Evolutionary conservation across 2,329 filamentous ascomycete species (phyloP).

Genomic region (Penicillium capsulatum): DNA sequence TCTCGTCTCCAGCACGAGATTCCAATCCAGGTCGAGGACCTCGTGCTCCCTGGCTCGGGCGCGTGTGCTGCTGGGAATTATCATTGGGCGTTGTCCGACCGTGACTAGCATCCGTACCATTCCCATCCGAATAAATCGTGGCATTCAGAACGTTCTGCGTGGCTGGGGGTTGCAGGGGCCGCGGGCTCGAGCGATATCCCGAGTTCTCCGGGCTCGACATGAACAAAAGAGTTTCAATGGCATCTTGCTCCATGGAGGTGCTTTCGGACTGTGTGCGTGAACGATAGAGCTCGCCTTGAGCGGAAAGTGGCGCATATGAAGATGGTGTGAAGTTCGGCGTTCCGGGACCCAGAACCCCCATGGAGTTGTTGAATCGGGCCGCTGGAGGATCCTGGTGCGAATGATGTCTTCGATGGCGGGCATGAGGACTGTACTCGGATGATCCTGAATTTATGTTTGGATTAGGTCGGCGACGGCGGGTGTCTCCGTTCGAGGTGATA

Average conservation of each 20-base stretch:
- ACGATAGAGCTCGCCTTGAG: constrained; percentile 22
- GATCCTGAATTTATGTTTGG: constrained; percentile 29
- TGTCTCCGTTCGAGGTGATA: constrained; percentile 33
- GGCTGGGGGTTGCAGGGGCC: constrained; percentile 19
- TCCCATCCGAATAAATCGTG: constrained; percentile 17
- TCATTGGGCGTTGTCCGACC: too few species aligned
- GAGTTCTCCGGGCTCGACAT: constrained; percentile 50
- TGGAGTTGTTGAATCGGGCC: constrained; percentile 18
- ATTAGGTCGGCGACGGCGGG: constrained; percentile 36
- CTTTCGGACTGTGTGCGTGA: constrained; percentile 41
- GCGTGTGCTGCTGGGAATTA: constrained; percentile 5
- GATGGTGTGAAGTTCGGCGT: constrained; percentile 32
- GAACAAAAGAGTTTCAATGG: constrained; percentile 49
- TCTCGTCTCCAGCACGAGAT: constrained; percentile 37
- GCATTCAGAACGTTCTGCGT: constrained; percentile 27
- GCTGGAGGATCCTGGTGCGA: constrained; percentile 30
- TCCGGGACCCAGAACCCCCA: constrained; percentile 24
- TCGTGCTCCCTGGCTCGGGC: constrained; percentile 6
- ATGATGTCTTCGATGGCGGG: constrained; percentile 30
- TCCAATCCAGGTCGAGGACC: constrained; percentile 22
- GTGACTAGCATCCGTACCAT: constrained; percentile 8
- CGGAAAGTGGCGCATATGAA: constrained; percentile 18
- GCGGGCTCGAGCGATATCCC: constrained; percentile 40
- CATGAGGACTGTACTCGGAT: constrained; percentile 19
- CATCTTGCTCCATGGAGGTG: constrained; percentile 48